Evolutionary conservation across 192 early-diverging fungal species (phyloP), one percentile per base, ranked within the genome.

Genomic region (Gigaspora rosea): DNA sequence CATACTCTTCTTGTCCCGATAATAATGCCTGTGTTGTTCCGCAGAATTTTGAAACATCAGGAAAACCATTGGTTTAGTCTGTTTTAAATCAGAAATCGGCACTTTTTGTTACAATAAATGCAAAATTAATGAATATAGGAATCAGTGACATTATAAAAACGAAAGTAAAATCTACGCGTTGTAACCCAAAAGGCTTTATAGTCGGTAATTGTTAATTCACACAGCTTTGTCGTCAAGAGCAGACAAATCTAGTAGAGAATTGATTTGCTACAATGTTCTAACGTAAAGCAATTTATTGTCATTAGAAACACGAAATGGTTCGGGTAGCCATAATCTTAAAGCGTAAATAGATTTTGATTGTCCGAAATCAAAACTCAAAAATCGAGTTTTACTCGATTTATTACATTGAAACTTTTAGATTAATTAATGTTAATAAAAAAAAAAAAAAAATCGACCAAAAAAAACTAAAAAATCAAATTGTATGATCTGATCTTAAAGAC

Each of bases 1-100:
- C 64, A 47, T 66, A 66, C 18, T 66, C 18, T 41, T 66, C 64
- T 18, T 10, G 18, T 66, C 64, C 64, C 41, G 64, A 66, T 66
- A 66, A 46, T 41, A 35, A 35, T 1, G 64, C 64, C 41, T 46
- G 36, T 0, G 64, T 66, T 41, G 64, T 35, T 66, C 41, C 64
- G 41, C 64, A 66, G 41, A 66, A 66, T 35, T 66, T 33, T 9
- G 33, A n/a, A 22, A n/a, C 0, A 66, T 66, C 32, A 16, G 33
- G 9, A 41, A 66, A 10, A 46, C 18, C 41, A 35, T 35, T 8
- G 64, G 64, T 66, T 66, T 66, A 12, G 36, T 46, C 33, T n/a
- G 16, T 46, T 66, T 66, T n/a, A 66, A 10, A 66, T 66, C 64
- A 18, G 41, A 8, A 41, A 66, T n/a, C 8, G 41, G 41, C 33